Evolutionary conservation across 2,329 filamentous ascomycete species (phyloP), one percentile per base, ranked within the genome.

Genomic region (Aspergillus tubingensis): DNA sequence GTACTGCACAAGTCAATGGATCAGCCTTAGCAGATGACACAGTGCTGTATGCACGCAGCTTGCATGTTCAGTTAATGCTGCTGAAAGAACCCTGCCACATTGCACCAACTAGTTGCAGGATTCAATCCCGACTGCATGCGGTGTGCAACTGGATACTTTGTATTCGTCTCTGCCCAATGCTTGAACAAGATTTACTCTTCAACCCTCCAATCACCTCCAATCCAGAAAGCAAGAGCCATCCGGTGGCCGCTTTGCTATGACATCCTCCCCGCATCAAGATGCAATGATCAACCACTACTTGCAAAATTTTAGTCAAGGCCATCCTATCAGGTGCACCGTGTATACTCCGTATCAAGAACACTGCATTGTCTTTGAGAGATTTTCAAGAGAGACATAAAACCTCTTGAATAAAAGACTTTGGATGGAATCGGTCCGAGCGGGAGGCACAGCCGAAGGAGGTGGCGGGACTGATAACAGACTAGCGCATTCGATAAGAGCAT

Each of bases 191-290:
- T 15, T 27, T 50, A 30, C 44, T 17, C 30, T 17, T 17, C 25
- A n/a, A 6, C 8, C 2, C 6, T 25, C 47, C 25, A 50, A 50
- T 50, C 10, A 30, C 47, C n/a, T 27, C 23, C 25, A 19, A 15
- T 32, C 25, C 5, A 11, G 7, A 17, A 30, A 30, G 47, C 47
- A 50, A 50, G n/a, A 17, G 25, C 47, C 47, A 50, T 50, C 47
- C 47, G 23, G 23, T 32, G 47, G 47, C 25, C 47, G 17, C 32
- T 36, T 50, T 27, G 25, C 32, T 50, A 50, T 50, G 47, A 50
- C 47, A 50, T 50, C 47, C 30, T 50, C 47, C 27, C 47, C 47
- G 47, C 47, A 50, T 50, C 25, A n/a, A 27, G 47, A 50, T 30
- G 47, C 47, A 30, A 30, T 50, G 47, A 50, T 17, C 25, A 50